A percentile compares a stretch with the other conserved stretches of the same genome.
phyloP scores from a whole-genome alignment of 1,284 basidiomycete genomes.

The Ceratobasidium sp. region DNA sequence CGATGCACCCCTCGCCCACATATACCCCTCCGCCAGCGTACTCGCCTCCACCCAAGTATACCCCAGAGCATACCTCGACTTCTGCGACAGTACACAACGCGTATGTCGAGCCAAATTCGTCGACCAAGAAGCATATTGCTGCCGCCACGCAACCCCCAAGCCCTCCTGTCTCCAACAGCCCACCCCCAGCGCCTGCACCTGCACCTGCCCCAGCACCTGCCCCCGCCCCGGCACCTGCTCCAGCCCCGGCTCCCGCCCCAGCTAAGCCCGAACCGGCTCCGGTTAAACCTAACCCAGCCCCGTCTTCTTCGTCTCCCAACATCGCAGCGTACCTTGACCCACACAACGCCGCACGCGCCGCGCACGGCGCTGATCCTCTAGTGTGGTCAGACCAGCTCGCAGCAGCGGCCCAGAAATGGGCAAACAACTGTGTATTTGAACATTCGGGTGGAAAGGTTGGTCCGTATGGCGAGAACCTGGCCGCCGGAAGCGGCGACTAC shows the following conservation, averaged over 20 bases:
- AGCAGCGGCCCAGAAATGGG: constrained; percentile 65
- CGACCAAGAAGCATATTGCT: too few species aligned
- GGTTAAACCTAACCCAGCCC: not conserved
- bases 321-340: constrained; percentile 58
- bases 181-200: not conserved
- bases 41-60: not conserved
- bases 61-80: constrained; percentile 10
- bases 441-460: constrained; percentile 60
- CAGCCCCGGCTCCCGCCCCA: not conserved
- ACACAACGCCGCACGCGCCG: constrained; percentile 65
- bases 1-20: not conserved
- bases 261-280: not conserved
- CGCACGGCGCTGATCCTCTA: constrained; percentile 61
- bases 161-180: too few species aligned
- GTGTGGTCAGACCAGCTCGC: constrained; percentile 65
- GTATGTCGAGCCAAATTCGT: not conserved
- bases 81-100: constrained; percentile 1
- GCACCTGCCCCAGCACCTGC: not conserved
- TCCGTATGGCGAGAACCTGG: constrained; percentile 69
- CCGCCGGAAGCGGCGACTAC: constrained; percentile 67
- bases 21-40: not conserved
- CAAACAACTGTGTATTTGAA: constrained; percentile 63
- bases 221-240: not conserved
- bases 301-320: not conserved
- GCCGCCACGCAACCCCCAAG: too few species aligned